Conservation (phyloP, 2,329 filamentous ascomycete genomes). For the Clarireedia paspali region DNA sequence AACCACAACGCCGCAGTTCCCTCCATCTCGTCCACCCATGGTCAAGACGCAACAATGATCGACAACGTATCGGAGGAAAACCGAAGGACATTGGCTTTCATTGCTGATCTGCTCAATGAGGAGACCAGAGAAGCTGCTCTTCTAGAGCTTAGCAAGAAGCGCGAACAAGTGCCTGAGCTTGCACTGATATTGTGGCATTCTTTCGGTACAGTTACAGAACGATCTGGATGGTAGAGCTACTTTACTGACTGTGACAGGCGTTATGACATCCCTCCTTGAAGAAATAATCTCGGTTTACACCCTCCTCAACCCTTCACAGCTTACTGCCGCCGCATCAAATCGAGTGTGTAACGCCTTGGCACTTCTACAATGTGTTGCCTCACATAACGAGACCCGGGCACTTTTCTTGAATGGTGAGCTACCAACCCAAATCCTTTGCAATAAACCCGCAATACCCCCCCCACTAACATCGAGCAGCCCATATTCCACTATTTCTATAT, state of each 20-base stretch:
- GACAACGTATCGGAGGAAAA: conserved; percentile 78
- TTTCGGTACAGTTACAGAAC: conserved; percentile 59
- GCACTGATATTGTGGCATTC: conserved; percentile 97
- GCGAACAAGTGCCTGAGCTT: conserved; percentile 93
- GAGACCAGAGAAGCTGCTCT: conserved; percentile 82
- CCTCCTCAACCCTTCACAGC: conserved; percentile 88
- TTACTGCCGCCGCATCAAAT: conserved; percentile 96
- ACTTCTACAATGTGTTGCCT: conserved; percentile 91
- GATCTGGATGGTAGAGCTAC: background rate
- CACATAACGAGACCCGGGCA: conserved; percentile 90
- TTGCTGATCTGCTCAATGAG: conserved; percentile 84
- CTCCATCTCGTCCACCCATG: conserved; percentile 37
- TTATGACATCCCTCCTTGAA: conserved; percentile 95
- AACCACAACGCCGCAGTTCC: conserved; percentile 42
- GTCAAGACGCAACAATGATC: conserved; percentile 52
- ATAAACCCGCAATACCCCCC: background rate
- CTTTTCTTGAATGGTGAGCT: conserved; percentile 82
- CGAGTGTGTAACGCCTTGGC: conserved; percentile 95
- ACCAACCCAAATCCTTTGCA: background rate
- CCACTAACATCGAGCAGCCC: conserved; percentile 50
- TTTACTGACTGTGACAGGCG: conserved; percentile 48
- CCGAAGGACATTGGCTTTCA: conserved; percentile 83
- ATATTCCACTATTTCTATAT: conserved; percentile 95
- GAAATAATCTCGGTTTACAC: conserved; percentile 99
- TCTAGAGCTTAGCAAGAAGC: conserved; percentile 95